Percentiles rank a stretch among this genome's conserved stretches.
These are phyloP conservation scores for Trifolium pratense DNA, from an alignment of 306 rosid species.

Conservation along the genomic window DNA sequence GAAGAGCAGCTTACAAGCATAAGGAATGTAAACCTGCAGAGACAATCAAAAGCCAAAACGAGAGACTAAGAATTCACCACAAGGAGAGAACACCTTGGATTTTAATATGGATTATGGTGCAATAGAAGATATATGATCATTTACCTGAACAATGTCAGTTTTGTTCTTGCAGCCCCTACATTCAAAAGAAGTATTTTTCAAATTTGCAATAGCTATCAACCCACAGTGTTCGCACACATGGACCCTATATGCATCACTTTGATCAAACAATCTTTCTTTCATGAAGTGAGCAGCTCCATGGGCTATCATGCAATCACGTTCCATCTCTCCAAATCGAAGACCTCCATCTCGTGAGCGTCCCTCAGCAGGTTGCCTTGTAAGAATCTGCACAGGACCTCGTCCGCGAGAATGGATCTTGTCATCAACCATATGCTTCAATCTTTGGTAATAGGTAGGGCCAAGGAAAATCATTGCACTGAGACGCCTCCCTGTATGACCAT, in stretches of 20 bases:
- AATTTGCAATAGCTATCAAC: conserved; percentile 93
- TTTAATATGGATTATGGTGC: not conserved
- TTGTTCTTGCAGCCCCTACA: conserved; percentile 98
- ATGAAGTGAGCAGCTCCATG: conserved; percentile 97
- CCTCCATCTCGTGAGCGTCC: conserved; percentile 98
- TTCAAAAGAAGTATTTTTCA: conserved; percentile 89
- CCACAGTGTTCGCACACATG: conserved; percentile 97
- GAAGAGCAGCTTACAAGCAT: conserved; percentile 96
- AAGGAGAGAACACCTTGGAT: conserved; percentile 24
- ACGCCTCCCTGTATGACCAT: conserved; percentile 94
- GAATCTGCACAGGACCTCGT: conserved; percentile 96
- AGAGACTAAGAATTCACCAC: conserved; percentile 15
- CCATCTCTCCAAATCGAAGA: conserved; percentile 97
- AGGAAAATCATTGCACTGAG: conserved; percentile 91
- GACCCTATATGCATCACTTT: conserved; percentile 93
- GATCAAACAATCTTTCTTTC: conserved; percentile 92
- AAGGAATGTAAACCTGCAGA: conserved; percentile 88
- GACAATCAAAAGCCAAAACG: conserved; percentile 27
- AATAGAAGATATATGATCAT: not conserved
- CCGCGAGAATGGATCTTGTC: conserved; percentile 99
- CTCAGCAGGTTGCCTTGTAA: conserved; percentile 97
- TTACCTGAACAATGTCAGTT: conserved; percentile 96
- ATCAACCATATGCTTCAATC: conserved; percentile 97
- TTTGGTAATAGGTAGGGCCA: conserved; percentile 95
- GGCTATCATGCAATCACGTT: conserved; percentile 97